Evolutionary conservation across 2,329 filamentous ascomycete genomes (phyloP).

Genomic region (Beauveria varroae): DNA sequence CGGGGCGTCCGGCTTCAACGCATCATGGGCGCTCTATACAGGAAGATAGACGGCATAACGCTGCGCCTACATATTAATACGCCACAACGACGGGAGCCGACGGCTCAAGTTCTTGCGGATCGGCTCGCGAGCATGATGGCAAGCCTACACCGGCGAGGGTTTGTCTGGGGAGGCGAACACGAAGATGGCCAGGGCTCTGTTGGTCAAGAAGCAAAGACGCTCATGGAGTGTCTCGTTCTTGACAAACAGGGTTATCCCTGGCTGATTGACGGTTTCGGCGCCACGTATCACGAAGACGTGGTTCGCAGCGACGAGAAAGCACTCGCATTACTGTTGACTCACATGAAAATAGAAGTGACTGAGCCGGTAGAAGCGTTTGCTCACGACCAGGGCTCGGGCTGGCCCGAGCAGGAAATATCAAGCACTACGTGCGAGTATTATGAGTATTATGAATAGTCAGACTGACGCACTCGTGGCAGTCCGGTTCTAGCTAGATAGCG

Average conservation of each 20-base stretch:
- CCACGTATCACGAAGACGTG: neutral
- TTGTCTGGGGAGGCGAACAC: neutral
- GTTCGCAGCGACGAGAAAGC: neutral
- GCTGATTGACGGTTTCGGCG: neutral
- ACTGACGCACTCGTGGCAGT: too few species aligned
- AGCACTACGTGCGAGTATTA: too few species aligned
- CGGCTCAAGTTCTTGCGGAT: neutral
- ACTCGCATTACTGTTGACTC: neutral
- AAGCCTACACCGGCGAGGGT: neutral
- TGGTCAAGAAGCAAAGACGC: neutral
- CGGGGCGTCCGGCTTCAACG: neutral
- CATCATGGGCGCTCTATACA: neutral
- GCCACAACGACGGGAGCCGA: neutral
- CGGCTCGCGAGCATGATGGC: neutral
- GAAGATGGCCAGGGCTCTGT: neutral
- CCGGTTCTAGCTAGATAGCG: too few species aligned
- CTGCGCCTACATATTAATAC: neutral
- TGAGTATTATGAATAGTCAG: too few species aligned
- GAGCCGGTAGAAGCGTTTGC: neutral
- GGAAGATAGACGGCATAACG: neutral
- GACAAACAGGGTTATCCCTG: neutral
- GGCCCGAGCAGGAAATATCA: too few species aligned
- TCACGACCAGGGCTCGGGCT: too few species aligned
- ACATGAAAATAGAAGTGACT: neutral
- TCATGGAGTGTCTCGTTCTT: neutral